Evolutionary conservation across 2,329 filamentous ascomycete species (phyloP), one percentile per base, ranked within the genome.

Genomic region (Chrysoporthe puriensis): DNA sequence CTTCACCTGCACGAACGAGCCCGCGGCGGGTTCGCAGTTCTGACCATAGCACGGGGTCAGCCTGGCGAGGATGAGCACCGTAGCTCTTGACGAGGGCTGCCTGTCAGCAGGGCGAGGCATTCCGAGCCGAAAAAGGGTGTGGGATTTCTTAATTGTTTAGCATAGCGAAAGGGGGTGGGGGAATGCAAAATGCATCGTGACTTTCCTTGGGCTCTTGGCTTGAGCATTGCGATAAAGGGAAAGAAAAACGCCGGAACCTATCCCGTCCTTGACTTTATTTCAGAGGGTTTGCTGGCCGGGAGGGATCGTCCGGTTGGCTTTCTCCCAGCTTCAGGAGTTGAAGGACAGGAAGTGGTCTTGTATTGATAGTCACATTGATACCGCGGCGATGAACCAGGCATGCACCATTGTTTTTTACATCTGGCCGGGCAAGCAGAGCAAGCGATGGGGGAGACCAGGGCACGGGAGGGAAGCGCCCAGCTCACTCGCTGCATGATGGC

Each of bases 1-100:
- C 40, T 96, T 95, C 75, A 89, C 88, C 43, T 94, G 91, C 78
- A 86, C 88, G 69, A 84, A 84, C 64, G 80, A 82, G 71, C 79
- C 52, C 21, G 67, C 68, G 36, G 54, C 48, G 32, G 62, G 66
- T 44, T 60, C 62, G 46, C 58, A 67, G 34, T 64, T 54, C 54
- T 61, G 21, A 61, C 32, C 21, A 8, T 7, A 6, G 13, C 5
- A 32, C 5, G 52, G 11, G 14, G 32, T 8, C 9, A 16, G 48
- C 7, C 48, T 50, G 7, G 18, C n/a, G 48, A 26, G 18, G 48
- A 52, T 6, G 9, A 14, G n/a, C 16, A 14, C 26, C 50, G 13
- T 52, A 6, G 26, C 11, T 32, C 26, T 16, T 34, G 16, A 40
- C 34, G 34, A 34, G 7, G 34, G n/a, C 54, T 57, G 14, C 16